Evolutionary conservation across 208 protist species (phyloP).

Genomic region (Blastocrithidia nonstop): DNA sequence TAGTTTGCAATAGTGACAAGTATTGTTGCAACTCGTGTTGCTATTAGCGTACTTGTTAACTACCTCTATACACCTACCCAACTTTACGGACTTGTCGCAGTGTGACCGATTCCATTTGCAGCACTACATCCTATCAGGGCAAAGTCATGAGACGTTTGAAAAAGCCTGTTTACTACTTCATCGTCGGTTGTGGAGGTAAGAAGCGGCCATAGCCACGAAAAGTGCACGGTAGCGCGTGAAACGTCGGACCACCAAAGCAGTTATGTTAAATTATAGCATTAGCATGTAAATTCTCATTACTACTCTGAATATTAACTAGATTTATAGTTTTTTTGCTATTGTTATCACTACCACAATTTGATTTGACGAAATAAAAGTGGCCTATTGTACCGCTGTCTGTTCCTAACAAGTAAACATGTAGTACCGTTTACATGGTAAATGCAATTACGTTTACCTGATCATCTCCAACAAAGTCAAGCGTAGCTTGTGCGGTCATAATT

Average conservation of each 20-base stretch:
- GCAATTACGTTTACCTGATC: conserved; percentile 40
- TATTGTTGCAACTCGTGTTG: too few relatives aligned
- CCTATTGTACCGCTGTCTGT: conserved; percentile 33
- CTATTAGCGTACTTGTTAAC: too few relatives aligned
- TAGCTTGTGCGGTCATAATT: conserved; percentile 38
- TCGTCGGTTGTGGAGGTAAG: conserved; percentile 38
- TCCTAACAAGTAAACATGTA: conserved; percentile 69
- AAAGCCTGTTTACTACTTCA: conserved; percentile 70
- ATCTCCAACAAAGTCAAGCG: conserved; percentile 54
- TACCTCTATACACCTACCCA: too few relatives aligned
- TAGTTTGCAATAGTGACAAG: too few relatives aligned
- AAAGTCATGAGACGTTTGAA: conserved; percentile 71
- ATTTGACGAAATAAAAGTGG: conserved; percentile 34
- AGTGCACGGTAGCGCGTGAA: conserved; percentile 25
- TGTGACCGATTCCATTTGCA: conserved; percentile 54
- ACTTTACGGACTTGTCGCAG: too few relatives aligned
- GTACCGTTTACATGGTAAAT: conserved; percentile 26
- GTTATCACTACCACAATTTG: conserved; percentile 19
- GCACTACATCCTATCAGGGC: conserved; percentile 63
- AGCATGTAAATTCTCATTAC: too few relatives aligned
- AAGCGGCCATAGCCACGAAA: conserved; percentile 48
- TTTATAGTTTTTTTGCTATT: too few relatives aligned
- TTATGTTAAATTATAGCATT: conserved; percentile 17
- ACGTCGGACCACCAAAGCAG: conserved; percentile 16
- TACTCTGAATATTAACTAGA: too few relatives aligned